Conservation (phyloP, 2,329 filamentous ascomycete species). For the Ophiostoma fasciatum region DNA sequence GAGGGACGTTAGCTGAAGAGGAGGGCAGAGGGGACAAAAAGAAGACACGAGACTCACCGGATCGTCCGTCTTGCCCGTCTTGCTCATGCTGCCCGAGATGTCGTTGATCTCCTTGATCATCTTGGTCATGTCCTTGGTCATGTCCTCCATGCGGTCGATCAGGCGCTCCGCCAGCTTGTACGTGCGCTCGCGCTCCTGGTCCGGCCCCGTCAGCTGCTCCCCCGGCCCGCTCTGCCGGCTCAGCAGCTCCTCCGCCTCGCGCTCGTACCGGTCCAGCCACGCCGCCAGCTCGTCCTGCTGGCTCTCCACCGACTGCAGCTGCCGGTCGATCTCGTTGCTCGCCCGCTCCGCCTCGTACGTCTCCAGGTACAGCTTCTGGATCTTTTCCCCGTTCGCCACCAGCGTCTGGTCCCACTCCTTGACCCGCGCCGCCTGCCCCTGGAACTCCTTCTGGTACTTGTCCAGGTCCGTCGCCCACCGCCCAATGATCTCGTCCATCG, state of each 20-base stretch:
- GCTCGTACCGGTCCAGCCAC: slow-evolving; percentile 84
- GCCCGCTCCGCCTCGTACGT: slow-evolving; percentile 91
- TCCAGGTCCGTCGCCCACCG: slow-evolving; percentile 90
- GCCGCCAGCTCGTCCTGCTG: slow-evolving; percentile 82
- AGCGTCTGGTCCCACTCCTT: slow-evolving; percentile 83
- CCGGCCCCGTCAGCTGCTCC: slow-evolving; percentile 60
- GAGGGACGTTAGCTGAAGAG: slow-evolving; percentile 7
- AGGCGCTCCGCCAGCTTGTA: slow-evolving; percentile 94
- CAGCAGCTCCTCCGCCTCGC: slow-evolving; percentile 81
- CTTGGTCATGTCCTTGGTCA: slow-evolving; percentile 80
- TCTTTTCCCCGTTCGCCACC: slow-evolving; percentile 88
- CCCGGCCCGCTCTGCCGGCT: slow-evolving; percentile 59
- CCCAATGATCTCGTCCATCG: slow-evolving; percentile 97
- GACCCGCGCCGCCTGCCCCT: slow-evolving; percentile 74
- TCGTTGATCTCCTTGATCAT: slow-evolving; percentile 99
- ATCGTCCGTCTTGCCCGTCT: slow-evolving; percentile 76
- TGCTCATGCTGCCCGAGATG: slow-evolving; percentile 77
- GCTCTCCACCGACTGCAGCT: slow-evolving; percentile 75
- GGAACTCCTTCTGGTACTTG: slow-evolving; percentile 95
- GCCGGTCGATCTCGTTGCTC: slow-evolving; percentile 84
- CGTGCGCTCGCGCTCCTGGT: slow-evolving; percentile 89
- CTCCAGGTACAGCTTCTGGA: slow-evolving; percentile 80
- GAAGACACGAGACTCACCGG: slow-evolving; percentile 43
- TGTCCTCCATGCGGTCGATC: slow-evolving; percentile 78
- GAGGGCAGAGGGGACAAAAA: background rate